Evolutionary conservation across 768 basidiomycete genomes (phyloP), one percentile per base, ranked within the genome.

Genomic region (Rhizopogon salebrosus): DNA sequence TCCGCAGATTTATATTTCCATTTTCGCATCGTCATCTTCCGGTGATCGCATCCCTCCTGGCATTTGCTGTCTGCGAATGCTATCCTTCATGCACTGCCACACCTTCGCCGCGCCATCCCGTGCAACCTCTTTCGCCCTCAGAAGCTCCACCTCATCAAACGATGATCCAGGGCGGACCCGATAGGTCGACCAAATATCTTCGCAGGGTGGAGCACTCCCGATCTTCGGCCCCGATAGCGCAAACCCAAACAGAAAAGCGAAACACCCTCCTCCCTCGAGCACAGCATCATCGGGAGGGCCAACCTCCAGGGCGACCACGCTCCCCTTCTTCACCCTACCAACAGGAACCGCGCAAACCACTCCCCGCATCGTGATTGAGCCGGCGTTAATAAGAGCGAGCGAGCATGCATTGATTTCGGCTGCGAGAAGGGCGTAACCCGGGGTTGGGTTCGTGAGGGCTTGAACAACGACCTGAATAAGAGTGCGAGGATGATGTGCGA

Each of bases 381-480:
- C 80, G 0, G 87, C 79, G 41, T 82, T 85, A 27, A 92, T 63
- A 7, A 91, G 70, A 0, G 90, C 84, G 1, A 89, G 69, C 5
- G 80, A 80, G 57, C 79, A 76, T 0, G 89, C 85, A 56, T 92
- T 92, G 57, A 90, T 80, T 65, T 83, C 71, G 2, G 85, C 77
- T 0, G 89, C 84, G 2, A 80, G 69, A 23, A 87, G 70, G 1
- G 72, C 71, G 24, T 77, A 72, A 53, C 55, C 18, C 0, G 45
- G 29, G 36, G 64, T 41, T 16, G 59, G 36, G 0, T 51, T 51
- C 6, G 68, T 60, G 1, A 90, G 72, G 2, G 78, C 73, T 65
- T 93, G 91, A 0, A 87, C 75, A 1, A 89, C 85, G n/a, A 93
- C 73, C 58, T 92, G 90, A 3, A 92, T 72, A 9, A 90, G 75